phyloP scores from a whole-genome alignment of 305 asterid genomes.

The Fraxinus latifolia region DNA sequence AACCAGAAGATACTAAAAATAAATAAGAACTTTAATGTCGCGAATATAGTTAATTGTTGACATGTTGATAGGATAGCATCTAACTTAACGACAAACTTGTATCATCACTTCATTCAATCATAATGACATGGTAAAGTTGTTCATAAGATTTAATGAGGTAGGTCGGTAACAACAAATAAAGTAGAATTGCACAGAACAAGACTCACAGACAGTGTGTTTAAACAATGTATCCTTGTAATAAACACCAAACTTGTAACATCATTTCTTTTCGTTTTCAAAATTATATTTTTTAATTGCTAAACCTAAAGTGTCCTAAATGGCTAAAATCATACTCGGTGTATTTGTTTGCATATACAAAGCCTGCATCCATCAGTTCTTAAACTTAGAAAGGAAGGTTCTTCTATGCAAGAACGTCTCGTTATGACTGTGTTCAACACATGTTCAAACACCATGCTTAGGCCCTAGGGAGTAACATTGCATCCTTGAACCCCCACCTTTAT shows the following conservation, averaged over 20 bases:
- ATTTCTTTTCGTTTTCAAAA: not conserved
- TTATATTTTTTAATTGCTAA: not conserved
- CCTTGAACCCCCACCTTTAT: not conserved
- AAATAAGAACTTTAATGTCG: not conserved
- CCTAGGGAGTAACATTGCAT: not conserved
- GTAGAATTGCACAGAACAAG: not conserved
- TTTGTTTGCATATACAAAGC: not conserved
- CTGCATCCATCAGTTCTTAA: not conserved
- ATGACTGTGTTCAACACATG: conserved; percentile 2
- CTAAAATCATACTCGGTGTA: not conserved
- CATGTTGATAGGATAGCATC: not conserved
- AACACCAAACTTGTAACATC: not conserved
- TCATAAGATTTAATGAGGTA: not conserved
- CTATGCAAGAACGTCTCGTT: not conserved
- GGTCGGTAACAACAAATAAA: not conserved
- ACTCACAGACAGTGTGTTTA: not conserved
- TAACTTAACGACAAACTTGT: not conserved
- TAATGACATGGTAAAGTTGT: not conserved
- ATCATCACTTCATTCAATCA: not conserved
- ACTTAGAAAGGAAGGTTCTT: not conserved
- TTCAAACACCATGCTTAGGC: not conserved
- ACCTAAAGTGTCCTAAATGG: not conserved
- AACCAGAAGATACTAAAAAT: not conserved
- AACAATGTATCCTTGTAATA: not conserved
- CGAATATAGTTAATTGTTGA: not conserved